Conservation (phyloP, 176 grass and related monocot species). For the Oryza longistaminata region DNA sequence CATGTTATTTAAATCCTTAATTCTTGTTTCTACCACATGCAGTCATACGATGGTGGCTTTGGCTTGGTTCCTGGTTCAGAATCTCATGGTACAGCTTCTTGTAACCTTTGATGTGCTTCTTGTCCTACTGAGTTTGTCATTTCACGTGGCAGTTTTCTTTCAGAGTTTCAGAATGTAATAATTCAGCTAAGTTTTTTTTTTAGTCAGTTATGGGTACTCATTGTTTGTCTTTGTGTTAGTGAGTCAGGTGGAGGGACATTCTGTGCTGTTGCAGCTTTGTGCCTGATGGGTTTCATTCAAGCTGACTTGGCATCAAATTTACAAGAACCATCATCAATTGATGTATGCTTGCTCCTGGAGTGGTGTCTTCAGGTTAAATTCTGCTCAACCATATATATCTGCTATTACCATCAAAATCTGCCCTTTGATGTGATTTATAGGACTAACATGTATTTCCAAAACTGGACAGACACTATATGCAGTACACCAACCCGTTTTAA, state of each 20-base stretch:
- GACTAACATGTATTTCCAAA: background rate
- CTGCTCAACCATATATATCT: background rate
- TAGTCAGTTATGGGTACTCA: constrained; percentile 32
- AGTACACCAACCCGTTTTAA: background rate
- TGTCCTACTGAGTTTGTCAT: background rate
- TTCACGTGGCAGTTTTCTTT: background rate
- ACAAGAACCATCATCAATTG: constrained; percentile 31
- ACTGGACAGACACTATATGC: background rate
- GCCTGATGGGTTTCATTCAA: constrained; percentile 80
- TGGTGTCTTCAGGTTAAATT: constrained; percentile 80
- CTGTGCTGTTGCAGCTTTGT: constrained; percentile 83
- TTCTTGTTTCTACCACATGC: constrained; percentile 43
- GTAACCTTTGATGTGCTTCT: constrained; percentile 2
- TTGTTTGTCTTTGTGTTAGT: constrained; percentile 54
- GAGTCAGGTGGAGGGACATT: constrained; percentile 94
- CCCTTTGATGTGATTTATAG: constrained; percentile 3
- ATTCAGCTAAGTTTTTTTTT: background rate
- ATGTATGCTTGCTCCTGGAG: constrained; percentile 64
- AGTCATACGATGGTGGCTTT: constrained; percentile 99
- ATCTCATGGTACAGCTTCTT: constrained; percentile 79
- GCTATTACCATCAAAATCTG: background rate
- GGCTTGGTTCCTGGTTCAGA: constrained; percentile 87
- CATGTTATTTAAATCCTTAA: constrained; percentile 27
- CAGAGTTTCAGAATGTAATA: background rate
- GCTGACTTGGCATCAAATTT: constrained; percentile 56